Evolutionary conservation across 306 rosid genomes (phyloP).

Genomic region (Mimosa pudica): DNA sequence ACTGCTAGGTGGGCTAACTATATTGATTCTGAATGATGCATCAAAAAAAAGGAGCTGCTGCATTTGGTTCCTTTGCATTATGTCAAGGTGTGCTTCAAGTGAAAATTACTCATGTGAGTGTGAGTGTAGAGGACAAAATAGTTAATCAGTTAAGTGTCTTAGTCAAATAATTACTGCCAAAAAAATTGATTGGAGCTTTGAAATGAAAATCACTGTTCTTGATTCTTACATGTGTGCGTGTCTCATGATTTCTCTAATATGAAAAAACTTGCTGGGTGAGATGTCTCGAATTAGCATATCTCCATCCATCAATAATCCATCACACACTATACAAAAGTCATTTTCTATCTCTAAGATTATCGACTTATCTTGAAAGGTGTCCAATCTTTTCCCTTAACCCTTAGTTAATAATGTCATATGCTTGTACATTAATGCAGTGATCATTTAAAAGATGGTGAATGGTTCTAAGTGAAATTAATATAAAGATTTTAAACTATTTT

Average conservation of each 20-base stretch:
- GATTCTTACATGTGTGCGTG: slow-evolving; percentile 30
- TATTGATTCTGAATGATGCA: slow-evolving; percentile 37
- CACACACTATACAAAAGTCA: slow-evolving; percentile 44
- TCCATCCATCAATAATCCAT: slow-evolving; percentile 36
- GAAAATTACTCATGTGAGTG: slow-evolving; percentile 33
- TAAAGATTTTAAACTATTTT: slow-evolving; percentile 33
- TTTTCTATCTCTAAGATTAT: slow-evolving; percentile 37
- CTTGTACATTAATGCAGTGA: slow-evolving; percentile 19
- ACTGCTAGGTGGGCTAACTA: slow-evolving; percentile 38
- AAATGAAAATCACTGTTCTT: slow-evolving; percentile 40
- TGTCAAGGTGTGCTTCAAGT: slow-evolving; percentile 55
- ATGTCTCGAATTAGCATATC: slow-evolving; percentile 45
- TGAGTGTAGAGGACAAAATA: slow-evolving; percentile 44
- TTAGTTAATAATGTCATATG: not conserved
- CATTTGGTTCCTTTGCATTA: slow-evolving; percentile 48
- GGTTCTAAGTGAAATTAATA: slow-evolving; percentile 23
- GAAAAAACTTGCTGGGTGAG: slow-evolving; percentile 52
- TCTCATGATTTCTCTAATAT: slow-evolving; percentile 39
- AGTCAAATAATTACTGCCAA: slow-evolving; percentile 27
- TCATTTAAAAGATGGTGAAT: slow-evolving; percentile 26
- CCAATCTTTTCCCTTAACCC: slow-evolving; percentile 55
- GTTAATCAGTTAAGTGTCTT: slow-evolving; percentile 49
- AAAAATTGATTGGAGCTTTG: slow-evolving; percentile 32
- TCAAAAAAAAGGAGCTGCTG: slow-evolving; percentile 22
- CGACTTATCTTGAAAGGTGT: slow-evolving; percentile 59